phyloP scores from a whole-genome alignment of 345 rosid genomes.

The Pseudoturritis turrita region DNA sequence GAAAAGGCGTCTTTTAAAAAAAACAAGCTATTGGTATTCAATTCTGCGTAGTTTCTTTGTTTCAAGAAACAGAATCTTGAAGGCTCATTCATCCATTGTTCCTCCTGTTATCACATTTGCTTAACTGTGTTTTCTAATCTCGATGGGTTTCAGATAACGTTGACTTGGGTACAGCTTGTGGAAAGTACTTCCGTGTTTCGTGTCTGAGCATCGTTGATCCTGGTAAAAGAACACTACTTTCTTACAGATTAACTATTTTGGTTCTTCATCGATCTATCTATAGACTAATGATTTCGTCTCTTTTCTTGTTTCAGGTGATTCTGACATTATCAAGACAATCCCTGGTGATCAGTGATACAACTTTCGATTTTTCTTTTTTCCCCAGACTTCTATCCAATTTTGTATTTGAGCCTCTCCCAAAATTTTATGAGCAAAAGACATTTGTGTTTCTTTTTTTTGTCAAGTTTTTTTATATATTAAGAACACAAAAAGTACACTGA shows the following conservation, averaged over 20 bases:
- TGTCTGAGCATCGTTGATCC: conserved; percentile 66
- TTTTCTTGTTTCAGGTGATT: conserved; percentile 47
- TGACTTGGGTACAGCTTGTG: conserved; percentile 73
- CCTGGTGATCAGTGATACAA: conserved; percentile 51
- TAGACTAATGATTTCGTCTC: not conserved
- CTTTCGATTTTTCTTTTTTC: not conserved
- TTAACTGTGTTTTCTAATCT: conserved; percentile 3
- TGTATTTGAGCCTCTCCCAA: conserved; percentile 2
- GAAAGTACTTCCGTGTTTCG: conserved; percentile 70
- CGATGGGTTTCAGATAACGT: conserved; percentile 46
- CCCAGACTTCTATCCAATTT: not conserved
- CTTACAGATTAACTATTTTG: not conserved
- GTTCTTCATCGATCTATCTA: not conserved
- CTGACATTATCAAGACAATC: conserved; percentile 69
- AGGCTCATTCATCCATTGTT: not conserved
- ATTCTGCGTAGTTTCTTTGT: not conserved
- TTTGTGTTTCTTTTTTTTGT: not conserved
- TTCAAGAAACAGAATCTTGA: not conserved
- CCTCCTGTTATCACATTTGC: not conserved
- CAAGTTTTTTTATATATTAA: not conserved
- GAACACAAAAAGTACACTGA: too few relatives aligned
- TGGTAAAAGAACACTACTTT: conserved; percentile 29
- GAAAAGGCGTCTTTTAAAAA: not conserved
- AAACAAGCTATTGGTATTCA: too few relatives aligned
- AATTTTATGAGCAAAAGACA: conserved; percentile 1